phyloP scores from a whole-genome alignment of 768 basidiomycete genomes.

The Boletus pseudo-olivaceus region DNA sequence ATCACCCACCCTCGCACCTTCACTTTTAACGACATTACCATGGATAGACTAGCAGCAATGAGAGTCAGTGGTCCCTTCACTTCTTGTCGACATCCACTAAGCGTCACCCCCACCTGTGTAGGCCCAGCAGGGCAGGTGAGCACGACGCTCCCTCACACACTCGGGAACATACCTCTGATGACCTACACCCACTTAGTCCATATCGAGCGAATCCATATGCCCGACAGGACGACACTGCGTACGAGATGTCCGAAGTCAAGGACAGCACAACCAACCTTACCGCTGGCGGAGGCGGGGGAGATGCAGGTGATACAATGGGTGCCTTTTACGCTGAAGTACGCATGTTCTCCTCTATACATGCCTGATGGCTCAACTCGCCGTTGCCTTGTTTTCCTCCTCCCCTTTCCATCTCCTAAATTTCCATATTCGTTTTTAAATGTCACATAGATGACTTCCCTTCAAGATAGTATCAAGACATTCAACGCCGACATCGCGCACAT shows the following conservation, averaged over 20 bases:
- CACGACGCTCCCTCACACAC: conserved; percentile 23
- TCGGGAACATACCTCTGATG: background rate
- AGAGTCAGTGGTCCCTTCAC: conserved; percentile 46
- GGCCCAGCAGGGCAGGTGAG: conserved; percentile 62
- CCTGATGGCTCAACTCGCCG: background rate
- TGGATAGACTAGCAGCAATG: conserved; percentile 89
- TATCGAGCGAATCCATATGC: conserved; percentile 59
- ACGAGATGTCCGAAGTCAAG: conserved; percentile 71
- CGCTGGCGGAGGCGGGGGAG: conserved; percentile 32
- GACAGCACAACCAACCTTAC: conserved; percentile 53
- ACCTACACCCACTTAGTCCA: conserved; percentile 17
- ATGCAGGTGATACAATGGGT: conserved; percentile 57
- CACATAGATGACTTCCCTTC: conserved; percentile 66
- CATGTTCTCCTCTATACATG: background rate
- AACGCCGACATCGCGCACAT: conserved; percentile 68
- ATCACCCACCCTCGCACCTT: conserved; percentile 12
- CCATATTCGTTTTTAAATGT: background rate
- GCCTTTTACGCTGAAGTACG: conserved; percentile 73
- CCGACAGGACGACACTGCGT: conserved; percentile 55
- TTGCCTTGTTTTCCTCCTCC: background rate
- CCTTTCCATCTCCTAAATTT: background rate
- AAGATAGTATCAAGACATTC: conserved; percentile 65
- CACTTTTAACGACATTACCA: conserved; percentile 53
- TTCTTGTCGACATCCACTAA: conserved; percentile 5
- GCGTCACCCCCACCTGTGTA: conserved; percentile 19